Percentiles rank a stretch among this genome's conserved stretches.
Evolutionary conservation across 768 basidiomycete species (phyloP).

Genomic region (Neoboletus magnificus): DNA sequence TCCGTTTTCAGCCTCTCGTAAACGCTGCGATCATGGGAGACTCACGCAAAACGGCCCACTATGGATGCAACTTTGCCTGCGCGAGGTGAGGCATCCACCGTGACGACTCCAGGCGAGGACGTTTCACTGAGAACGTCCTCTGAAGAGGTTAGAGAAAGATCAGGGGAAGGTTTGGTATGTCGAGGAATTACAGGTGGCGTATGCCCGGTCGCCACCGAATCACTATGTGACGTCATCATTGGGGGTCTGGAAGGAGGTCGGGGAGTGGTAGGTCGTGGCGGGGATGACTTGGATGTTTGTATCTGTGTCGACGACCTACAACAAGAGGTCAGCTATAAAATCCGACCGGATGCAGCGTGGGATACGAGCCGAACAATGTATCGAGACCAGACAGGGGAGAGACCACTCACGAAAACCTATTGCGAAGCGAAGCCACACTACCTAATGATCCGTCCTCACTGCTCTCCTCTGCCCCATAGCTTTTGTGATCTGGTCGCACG

Average conservation of each 20-base stretch:
- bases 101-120: background rate
- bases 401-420: conserved; percentile 47
- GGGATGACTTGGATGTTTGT: conserved; percentile 6
- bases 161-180: conserved; percentile 7
- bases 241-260: conserved; percentile 14
- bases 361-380: background rate
- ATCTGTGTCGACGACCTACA: conserved; percentile 9
- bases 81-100: conserved; percentile 6
- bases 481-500: background rate
- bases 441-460: conserved; percentile 14
- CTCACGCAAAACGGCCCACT: conserved; percentile 33
- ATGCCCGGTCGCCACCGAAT: conserved; percentile 12
- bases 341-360: background rate
- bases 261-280: conserved; percentile 18
- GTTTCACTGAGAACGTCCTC: conserved; percentile 3
- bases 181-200: conserved; percentile 18
- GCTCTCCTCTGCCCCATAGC: conserved; percentile 7
- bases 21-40: background rate
- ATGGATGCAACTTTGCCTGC: conserved; percentile 37
- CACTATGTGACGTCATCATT: conserved; percentile 20
- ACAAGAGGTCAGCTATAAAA: background rate
- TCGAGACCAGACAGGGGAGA: background rate
- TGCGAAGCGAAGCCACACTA: conserved; percentile 42
- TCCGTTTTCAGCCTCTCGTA: background rate
- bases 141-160: conserved; percentile 2